These are phyloP conservation scores for Durusdinium trenchii DNA, from an alignment of 73 alveolate species.

Conservation along the genomic window DNA sequence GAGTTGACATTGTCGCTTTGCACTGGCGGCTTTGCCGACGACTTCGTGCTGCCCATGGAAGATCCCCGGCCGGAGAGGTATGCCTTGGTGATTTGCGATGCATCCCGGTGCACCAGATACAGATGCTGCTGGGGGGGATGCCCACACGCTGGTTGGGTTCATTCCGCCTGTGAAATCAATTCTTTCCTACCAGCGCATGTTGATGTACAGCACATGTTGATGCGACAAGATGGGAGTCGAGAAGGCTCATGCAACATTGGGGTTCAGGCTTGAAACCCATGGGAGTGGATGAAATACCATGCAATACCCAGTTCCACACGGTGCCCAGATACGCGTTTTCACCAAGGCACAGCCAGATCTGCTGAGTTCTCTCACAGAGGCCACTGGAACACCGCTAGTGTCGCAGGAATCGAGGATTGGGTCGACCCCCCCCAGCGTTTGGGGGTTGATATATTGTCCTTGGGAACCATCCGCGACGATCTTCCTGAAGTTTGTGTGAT, in stretches of 20 bases:
- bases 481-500: too few species aligned
- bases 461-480: neutral
- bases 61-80: constrained; percentile 44
- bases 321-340: neutral
- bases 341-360: constrained; percentile 47
- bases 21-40: neutral
- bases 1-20: neutral
- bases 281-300: neutral
- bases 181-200: neutral
- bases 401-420: neutral
- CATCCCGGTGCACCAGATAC: too few species aligned
- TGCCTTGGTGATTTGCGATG: constrained; percentile 54
- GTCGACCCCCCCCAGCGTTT: neutral
- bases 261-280: neutral
- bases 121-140: too few species aligned
- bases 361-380: constrained; percentile 41
- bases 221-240: neutral
- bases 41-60: too few species aligned
- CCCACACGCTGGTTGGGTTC: neutral
- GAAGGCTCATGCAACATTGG: neutral
- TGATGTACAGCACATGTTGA: neutral
- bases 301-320: neutral
- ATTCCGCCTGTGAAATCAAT: neutral
- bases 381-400: neutral
- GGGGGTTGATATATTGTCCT: neutral